A percentile compares a stretch with the other conserved stretches of the same genome.
Conservation (phyloP, 768 basidiomycete genomes). For the Rubroboletus satanas region DNA sequence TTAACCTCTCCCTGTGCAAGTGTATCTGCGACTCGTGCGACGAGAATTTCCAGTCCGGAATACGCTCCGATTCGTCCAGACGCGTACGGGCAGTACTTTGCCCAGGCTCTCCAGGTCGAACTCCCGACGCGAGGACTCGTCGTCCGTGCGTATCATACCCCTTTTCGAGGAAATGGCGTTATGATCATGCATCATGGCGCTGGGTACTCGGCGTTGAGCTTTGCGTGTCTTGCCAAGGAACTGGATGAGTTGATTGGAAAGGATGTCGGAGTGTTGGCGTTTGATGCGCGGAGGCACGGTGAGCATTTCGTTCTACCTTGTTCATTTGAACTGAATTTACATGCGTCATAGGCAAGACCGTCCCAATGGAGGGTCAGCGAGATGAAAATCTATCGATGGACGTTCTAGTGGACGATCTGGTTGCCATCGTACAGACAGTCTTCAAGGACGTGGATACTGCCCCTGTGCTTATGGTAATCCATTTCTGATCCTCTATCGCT, state of each 20-base stretch:
- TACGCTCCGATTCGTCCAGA: constrained; percentile 73
- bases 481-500: not conserved
- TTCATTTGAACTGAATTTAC: not conserved
- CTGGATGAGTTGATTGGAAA: constrained; percentile 55
- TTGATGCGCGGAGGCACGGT: constrained; percentile 91
- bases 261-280: constrained; percentile 75
- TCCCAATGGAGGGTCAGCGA: constrained; percentile 15
- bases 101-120: constrained; percentile 72
- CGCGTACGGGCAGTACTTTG: constrained; percentile 56
- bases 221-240: constrained; percentile 88
- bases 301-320: constrained; percentile 19
- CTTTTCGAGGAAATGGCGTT: constrained; percentile 57
- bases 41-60: constrained; percentile 51
- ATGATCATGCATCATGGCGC: constrained; percentile 95
- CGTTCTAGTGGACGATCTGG: constrained; percentile 69
- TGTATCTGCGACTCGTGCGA: constrained; percentile 28
- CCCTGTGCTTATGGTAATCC: constrained; percentile 67
- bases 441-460: constrained; percentile 61
- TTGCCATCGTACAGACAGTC: constrained; percentile 61
- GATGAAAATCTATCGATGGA: constrained; percentile 56
- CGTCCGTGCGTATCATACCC: constrained; percentile 80
- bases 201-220: constrained; percentile 85
- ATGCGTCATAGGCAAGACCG: constrained; percentile 22
- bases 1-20: constrained; percentile 17
- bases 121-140: constrained; percentile 61